phyloP scores from a whole-genome alignment of 2,329 filamentous ascomycete species.

The Penicillium sp. region DNA sequence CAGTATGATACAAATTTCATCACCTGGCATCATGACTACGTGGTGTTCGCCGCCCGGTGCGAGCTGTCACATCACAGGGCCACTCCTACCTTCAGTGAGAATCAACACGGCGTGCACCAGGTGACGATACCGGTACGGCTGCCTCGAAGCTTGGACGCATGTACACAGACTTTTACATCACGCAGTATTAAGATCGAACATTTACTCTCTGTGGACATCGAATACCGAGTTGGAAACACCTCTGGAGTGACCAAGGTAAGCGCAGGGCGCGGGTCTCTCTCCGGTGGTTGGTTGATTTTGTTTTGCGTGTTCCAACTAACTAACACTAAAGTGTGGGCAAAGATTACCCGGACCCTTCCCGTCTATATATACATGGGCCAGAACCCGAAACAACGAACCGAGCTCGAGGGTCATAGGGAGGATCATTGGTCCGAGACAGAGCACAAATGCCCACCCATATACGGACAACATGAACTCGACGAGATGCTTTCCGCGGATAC shows the following conservation, averaged over 20 bases:
- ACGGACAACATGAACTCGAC: not conserved
- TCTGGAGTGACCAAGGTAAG: not conserved
- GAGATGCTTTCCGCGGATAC: not conserved
- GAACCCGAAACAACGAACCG: not conserved
- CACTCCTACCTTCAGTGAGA: not conserved
- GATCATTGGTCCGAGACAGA: not conserved
- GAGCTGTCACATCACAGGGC: not conserved
- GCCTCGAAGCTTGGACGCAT: not conserved
- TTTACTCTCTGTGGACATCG: not conserved
- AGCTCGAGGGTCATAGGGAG: not conserved
- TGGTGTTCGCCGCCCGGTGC: constrained; percentile 6
- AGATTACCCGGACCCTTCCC: not conserved
- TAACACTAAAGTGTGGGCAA: no score
- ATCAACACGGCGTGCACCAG: not conserved
- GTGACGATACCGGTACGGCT: not conserved
- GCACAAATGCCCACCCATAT: not conserved
- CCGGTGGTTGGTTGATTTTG: no score
- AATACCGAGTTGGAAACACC: not conserved
- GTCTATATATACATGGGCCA: not conserved
- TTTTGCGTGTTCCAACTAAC: no score
- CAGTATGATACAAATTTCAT: constrained; percentile 20
- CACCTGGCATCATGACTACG: constrained; percentile 16
- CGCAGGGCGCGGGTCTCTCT: no score
- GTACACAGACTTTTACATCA: not conserved
- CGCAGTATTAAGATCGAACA: not conserved